Base-by-base conservation (phyloP, 2,329 filamentous ascomycete genomes). In the Lachnellula occidentalis region DNA sequence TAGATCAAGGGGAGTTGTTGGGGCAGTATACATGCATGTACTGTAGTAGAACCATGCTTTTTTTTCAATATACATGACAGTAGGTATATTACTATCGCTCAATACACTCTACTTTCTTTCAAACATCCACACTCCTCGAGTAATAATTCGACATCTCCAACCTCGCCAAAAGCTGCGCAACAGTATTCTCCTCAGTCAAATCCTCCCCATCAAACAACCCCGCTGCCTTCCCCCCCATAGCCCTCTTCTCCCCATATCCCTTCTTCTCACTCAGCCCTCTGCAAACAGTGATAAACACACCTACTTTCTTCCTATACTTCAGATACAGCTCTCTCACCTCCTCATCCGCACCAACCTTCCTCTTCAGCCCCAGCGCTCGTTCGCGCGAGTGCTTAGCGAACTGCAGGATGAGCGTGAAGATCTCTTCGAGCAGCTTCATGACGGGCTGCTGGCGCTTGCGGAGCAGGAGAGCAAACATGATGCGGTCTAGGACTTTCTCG, bases 81-180 rank as follows among this genome's bases (percentile, higher is more conserved):
- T 31, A 9, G 2, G 11, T 31, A 11, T 31, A 31, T 31, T 31
- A 9, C 27, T 9, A 9, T 31, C 7, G 5, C 24, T 24, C 24
- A 1, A 24, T 7, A 24, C 24, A 24, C 24, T n/a, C 24, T 24
- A 4, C 2, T 5, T 3, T 6, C 27, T 50, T 22, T 48, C 61
- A 63, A 3, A 56, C 24, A 50, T 51, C 27, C 21, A 60, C 39
- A 36, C 55, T 19, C 45, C 45, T 65, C 6, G 63, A 60, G 65
- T 89, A 90, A 64, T 87, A 88, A 34, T 77, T 76, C 58, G 79
- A 84, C 78, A 90, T 84, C 67, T 92, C 88, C 59, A 92, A 73
- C 65, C 81, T 82, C 56, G 86, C 70, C 50, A 90, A 72, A 58
- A 94, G 73, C 64, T 87, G 81, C 46, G 83, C 81, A 65, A 92